Evolutionary conservation across 176 grass and related monocot genomes (phyloP), one percentile per base, ranked within the genome.

Genomic region (Metroxylon sagu): DNA sequence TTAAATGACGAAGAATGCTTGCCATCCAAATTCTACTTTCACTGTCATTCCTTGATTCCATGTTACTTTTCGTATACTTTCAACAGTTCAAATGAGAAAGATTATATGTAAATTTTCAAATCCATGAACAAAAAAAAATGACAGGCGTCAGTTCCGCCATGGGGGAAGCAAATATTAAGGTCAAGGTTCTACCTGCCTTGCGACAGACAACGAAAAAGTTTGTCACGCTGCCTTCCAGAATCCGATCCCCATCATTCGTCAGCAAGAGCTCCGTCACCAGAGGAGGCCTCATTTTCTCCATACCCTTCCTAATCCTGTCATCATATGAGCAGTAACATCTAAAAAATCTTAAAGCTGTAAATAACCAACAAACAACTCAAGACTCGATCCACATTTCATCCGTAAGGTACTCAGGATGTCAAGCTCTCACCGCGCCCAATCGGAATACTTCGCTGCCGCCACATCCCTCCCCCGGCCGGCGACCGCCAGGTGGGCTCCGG

Each of bases 281-380:
- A 25, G 80, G 87, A 60, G 87, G 87, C 69, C 83, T 90, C 87
- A 88, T 85, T 68, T 85, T 95, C 48, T 95, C 90, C 85, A 96
- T 59, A 43, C 50, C 64, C 76, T 88, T 87, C 77, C 92, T 82
- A 25, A 85, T 74, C 78, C 87, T 94, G 29, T 7, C 21, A 62
- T 62, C 29, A 59, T 14, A 50, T 2, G 3, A 43, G 35, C 35
- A 35, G 35, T 23, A 43, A 43, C 35, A 43, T 43, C 35, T 43
- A 43, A 43, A 58, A 58, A 16, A 14, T 50, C 2, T 21, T 30
- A 8, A 72, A 18, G 26, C 4, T 62, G 3, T 15, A 7, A 19
- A 30, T 3, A 71, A 61, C 5, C 48, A 58, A 14, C 19, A n/a
- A 59, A 19, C 48, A 16, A 25, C 35, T 43, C 8, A 43, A 43